Evolutionary conservation across 441 rosid genomes (phyloP).

Genomic region (Geranium incanum): DNA sequence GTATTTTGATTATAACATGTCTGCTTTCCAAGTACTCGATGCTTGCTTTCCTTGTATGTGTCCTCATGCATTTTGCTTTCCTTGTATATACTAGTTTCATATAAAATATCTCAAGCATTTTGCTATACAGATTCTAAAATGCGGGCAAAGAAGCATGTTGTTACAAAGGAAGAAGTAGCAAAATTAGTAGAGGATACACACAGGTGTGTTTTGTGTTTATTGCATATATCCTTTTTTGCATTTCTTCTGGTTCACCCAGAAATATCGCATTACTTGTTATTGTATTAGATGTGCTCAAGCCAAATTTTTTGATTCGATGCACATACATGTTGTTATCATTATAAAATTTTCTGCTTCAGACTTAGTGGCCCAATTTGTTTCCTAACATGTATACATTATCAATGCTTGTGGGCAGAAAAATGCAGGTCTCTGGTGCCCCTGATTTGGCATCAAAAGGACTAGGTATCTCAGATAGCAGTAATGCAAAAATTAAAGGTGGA

Average conservation of each 20-base stretch:
- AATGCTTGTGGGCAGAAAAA: slow-evolving; percentile 50
- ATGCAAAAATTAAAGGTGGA: slow-evolving; percentile 57
- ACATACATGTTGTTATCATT: background rate
- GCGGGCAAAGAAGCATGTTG: slow-evolving; percentile 59
- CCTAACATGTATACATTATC: slow-evolving; percentile 19
- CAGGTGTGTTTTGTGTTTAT: slow-evolving; percentile 41
- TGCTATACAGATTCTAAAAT: slow-evolving; percentile 44
- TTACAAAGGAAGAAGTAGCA: slow-evolving; percentile 78
- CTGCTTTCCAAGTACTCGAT: background rate
- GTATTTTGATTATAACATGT: background rate
- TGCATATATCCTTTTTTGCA: background rate
- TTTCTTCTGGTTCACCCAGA: background rate
- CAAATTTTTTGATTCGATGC: background rate
- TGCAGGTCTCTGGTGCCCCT: slow-evolving; percentile 83
- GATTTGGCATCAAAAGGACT: slow-evolving; percentile 85
- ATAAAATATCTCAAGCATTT: slow-evolving; percentile 6
- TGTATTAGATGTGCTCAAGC: background rate
- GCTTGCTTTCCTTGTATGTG: slow-evolving; percentile 3
- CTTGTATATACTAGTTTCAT: background rate
- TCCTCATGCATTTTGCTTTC: background rate
- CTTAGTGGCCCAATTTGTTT: slow-evolving; percentile 7
- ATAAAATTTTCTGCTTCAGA: background rate
- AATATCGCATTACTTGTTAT: background rate
- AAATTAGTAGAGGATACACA: slow-evolving; percentile 82
- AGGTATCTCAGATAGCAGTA: slow-evolving; percentile 58